Base-by-base conservation (phyloP, 352 stramenopile species). In the Saprolegnia parasitica region DNA sequence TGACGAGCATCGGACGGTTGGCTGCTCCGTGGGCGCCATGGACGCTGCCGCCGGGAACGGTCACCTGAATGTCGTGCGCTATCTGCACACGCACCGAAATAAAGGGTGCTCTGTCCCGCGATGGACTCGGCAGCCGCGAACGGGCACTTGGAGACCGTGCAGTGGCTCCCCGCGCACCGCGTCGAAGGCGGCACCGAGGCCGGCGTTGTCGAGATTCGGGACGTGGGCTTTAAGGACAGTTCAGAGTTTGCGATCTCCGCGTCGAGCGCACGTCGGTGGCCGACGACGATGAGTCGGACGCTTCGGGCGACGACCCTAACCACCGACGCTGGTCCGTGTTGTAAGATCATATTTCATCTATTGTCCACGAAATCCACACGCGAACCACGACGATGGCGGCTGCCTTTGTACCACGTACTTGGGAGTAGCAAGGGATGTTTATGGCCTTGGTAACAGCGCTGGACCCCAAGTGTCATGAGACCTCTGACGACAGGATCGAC, bases 51-150 rank as follows among this genome's bases (percentile, higher is more conserved):
- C 63, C 13, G 35, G 35, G 15, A 29, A 58, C 29, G 49, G 49
- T 6, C 55, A 61, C 37, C 20, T 63, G 0, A 29, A 50, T 13
- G 63, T 70, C 4, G 63, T 70, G 10, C 9, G 8, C 21, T 70
- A 61, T 49, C 63, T 70, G 13, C 63, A 70, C 54, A 49, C 47
- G 21, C 46, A 70, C 40, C 50, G 63, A 20, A 4, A 61, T 20
- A 46, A 70, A 70, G 63, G 63, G 6, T 70, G 63, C 40, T 54
- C 45, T 6, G 52, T 54, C 11, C 11, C 15, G 63, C 63, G 16
- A 70, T 70, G 63, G 63, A 70, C 63, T 18, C 35, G n/a, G 63
- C 63, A 4, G 63, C 63, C 9, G 32, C 35, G 16, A 13, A 62
- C 15, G 66, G 66, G 3, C 42, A 68, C 35, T 40, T 67, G 11